Percentiles rank a stretch among this genome's conserved stretches.
Evolutionary conservation across 257 asterid genomes (phyloP).

Genomic region (Nicotiana sylvestris): DNA sequence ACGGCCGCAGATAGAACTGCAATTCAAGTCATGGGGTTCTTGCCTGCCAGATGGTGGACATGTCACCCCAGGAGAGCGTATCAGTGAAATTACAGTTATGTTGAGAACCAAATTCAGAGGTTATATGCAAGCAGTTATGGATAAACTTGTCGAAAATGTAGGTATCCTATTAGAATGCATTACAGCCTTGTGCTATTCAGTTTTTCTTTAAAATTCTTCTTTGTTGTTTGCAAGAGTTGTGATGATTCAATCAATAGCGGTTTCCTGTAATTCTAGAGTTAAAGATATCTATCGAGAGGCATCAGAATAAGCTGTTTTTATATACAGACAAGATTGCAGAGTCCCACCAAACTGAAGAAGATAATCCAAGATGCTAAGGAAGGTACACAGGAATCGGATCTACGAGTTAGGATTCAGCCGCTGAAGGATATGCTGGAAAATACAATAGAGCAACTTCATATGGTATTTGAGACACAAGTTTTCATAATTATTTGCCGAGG

Average conservation of each 20-base stretch:
- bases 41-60: slow-evolving; percentile 68
- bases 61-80: slow-evolving; percentile 63
- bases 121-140: slow-evolving; percentile 71
- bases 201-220: not conserved
- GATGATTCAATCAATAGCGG: not conserved
- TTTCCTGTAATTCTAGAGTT: not conserved
- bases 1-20: slow-evolving; percentile 64
- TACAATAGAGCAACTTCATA: slow-evolving; percentile 56
- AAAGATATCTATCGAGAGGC: not conserved
- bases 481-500: slow-evolving; percentile 70
- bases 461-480: slow-evolving; percentile 62
- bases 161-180: slow-evolving; percentile 19
- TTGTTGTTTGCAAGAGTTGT: slow-evolving; percentile 6
- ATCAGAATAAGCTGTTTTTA: not conserved
- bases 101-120: slow-evolving; percentile 75
- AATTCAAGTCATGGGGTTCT: slow-evolving; percentile 75
- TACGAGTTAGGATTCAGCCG: slow-evolving; percentile 66
- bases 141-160: slow-evolving; percentile 86
- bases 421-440: slow-evolving; percentile 62
- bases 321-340: slow-evolving; percentile 68
- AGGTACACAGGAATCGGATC: slow-evolving; percentile 58
- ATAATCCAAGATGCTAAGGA: slow-evolving; percentile 81
- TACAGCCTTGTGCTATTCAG: not conserved
- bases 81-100: slow-evolving; percentile 85
- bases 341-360: slow-evolving; percentile 71